These are phyloP conservation scores for Aaosphaeria arxii DNA, from an alignment of 2,329 filamentous ascomycete species.

Conservation along the genomic window DNA sequence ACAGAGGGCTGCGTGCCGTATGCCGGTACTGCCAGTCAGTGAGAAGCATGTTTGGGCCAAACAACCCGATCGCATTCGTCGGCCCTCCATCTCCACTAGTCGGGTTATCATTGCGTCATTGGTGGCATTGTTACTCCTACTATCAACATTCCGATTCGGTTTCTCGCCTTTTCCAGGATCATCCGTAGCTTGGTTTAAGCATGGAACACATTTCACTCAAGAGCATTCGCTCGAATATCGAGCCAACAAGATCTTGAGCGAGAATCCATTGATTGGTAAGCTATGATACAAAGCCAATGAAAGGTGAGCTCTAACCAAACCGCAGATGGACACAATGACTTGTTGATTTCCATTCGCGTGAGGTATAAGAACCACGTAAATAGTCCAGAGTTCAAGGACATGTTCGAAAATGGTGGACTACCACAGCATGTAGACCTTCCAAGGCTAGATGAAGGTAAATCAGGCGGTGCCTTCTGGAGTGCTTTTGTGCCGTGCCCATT, in stretches of 20 bases:
- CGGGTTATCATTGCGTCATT: no score
- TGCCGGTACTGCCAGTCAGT: no score
- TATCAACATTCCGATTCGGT: no score
- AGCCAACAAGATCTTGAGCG: constrained; percentile 17
- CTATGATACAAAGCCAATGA: not conserved
- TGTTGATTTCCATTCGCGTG: constrained; percentile 69
- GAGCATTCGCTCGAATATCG: no score
- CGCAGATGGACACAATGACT: constrained; percentile 84
- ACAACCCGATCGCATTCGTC: no score
- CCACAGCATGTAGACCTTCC: constrained; percentile 74
- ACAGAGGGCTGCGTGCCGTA: no score
- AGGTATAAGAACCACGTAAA: constrained; percentile 77
- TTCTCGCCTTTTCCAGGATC: no score
- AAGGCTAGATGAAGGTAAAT: constrained; percentile 66
- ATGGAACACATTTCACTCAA: no score
- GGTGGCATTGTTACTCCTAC: no score
- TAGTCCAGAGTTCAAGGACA: constrained; percentile 65
- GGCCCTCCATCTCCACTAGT: no score
- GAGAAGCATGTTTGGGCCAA: no score
- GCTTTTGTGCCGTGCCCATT: constrained; percentile 75
- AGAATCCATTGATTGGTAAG: constrained; percentile 42
- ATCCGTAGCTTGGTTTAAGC: no score
- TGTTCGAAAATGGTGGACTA: constrained; percentile 70
- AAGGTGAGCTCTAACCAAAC: not conserved
- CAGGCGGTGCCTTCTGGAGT: constrained; percentile 91